Percentiles rank a stretch among this genome's conserved stretches.
Evolutionary conservation across 106 monocot genomes (phyloP).

Genomic region (Gastrodia elata): DNA sequence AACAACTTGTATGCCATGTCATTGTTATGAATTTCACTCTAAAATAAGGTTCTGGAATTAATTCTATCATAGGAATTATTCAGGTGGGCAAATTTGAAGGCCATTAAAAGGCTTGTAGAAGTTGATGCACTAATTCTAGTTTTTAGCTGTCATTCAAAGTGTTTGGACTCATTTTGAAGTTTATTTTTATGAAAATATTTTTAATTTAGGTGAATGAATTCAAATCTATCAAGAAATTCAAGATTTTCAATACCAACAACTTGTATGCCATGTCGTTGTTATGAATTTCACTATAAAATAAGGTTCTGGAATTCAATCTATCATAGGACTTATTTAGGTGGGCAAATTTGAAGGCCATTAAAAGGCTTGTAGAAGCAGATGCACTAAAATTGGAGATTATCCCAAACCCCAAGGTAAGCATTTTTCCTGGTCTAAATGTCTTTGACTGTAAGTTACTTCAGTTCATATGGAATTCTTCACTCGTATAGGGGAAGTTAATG

Average conservation of each 20-base stretch:
- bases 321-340: constrained; percentile 32
- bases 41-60: neutral
- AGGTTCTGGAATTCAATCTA: neutral
- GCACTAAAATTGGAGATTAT: constrained; percentile 99
- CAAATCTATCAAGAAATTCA: constrained; percentile 98
- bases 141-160: constrained; percentile 2
- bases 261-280: constrained; percentile 36
- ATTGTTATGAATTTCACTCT: constrained; percentile 1
- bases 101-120: constrained; percentile 86
- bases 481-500: constrained; percentile 82
- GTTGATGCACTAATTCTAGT: constrained; percentile 62
- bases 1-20: constrained; percentile 74
- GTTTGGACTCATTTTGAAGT: neutral
- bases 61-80: neutral
- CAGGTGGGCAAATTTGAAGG: constrained; percentile 95
- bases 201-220: constrained; percentile 87
- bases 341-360: constrained; percentile 93
- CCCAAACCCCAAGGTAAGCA: constrained; percentile 83
- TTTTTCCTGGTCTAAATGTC: neutral
- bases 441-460: constrained; percentile 1
- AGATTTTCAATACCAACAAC: constrained; percentile 99
- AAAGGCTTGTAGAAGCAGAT: constrained; percentile 81
- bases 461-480: neutral
- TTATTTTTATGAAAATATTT: constrained; percentile 8
- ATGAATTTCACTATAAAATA: constrained; percentile 5